Evolutionary conservation across 192 early-diverging fungal genomes (phyloP).

Genomic region (Backusella morwellensis): DNA sequence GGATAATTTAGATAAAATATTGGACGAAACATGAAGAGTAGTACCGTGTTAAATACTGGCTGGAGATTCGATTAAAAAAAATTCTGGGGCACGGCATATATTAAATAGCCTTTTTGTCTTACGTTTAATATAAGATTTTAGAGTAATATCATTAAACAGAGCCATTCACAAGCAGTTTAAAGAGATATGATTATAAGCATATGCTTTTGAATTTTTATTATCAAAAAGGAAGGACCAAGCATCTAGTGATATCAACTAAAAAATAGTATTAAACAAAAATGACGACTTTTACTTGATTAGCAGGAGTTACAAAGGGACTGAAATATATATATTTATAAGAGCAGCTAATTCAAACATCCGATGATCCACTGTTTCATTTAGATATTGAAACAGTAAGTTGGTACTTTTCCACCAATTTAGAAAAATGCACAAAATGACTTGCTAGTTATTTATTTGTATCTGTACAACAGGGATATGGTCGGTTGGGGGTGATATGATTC

Average conservation of each 20-base stretch:
- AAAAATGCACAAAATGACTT: not conserved
- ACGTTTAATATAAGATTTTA: not conserved
- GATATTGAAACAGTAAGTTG: not conserved
- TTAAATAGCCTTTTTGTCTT: not conserved
- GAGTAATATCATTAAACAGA: not conserved
- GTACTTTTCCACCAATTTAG: conserved; percentile 5
- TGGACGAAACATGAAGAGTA: not conserved
- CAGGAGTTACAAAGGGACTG: not conserved
- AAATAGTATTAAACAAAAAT: not conserved
- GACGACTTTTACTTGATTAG: not conserved
- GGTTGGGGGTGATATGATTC: not conserved
- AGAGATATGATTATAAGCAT: not conserved
- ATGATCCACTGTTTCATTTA: not conserved
- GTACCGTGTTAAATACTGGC: not conserved
- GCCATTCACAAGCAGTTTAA: not conserved
- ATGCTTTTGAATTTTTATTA: not conserved
- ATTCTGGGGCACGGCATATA: not conserved
- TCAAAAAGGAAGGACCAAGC: not conserved
- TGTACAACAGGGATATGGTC: not conserved
- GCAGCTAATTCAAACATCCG: not conserved
- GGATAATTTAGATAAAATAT: not conserved
- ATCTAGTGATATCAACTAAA: not conserved
- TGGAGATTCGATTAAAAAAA: not conserved
- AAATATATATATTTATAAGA: not conserved
- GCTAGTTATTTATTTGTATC: not conserved